A percentile compares a stretch with the other conserved stretches of the same genome.
These are phyloP conservation scores for Agrocybe praecox DNA, from an alignment of 768 basidiomycete genomes.

Conservation along the genomic window DNA sequence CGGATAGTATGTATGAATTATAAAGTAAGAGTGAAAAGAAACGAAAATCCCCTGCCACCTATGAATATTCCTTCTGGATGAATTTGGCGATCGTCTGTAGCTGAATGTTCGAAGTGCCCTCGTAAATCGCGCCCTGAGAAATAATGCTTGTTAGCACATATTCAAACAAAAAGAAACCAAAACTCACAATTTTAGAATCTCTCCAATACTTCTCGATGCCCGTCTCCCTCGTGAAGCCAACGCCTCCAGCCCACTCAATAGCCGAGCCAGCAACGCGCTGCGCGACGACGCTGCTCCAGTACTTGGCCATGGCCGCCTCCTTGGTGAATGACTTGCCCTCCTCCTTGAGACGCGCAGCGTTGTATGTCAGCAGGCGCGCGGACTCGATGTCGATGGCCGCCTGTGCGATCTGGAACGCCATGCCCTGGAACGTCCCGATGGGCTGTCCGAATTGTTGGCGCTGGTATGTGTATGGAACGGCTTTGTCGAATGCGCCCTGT, in stretches of 20 bases:
- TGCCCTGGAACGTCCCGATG: constrained; percentile 93
- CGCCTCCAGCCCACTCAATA: constrained; percentile 96
- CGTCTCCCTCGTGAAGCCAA: constrained; percentile 91
- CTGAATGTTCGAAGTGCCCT: constrained; percentile 98
- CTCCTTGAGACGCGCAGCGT: constrained; percentile 94
- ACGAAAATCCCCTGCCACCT: background rate
- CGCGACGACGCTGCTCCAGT: constrained; percentile 86
- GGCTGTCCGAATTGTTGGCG: constrained; percentile 94
- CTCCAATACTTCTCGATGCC: constrained; percentile 97
- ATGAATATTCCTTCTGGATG: constrained; percentile 85
- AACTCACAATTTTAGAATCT: constrained; percentile 91
- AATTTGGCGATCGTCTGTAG: constrained; percentile 94
- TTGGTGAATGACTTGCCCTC: constrained; percentile 84
- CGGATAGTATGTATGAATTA: too few species aligned
- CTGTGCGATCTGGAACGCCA: constrained; percentile 93
- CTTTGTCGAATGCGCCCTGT: constrained; percentile 94
- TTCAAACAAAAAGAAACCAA: background rate
- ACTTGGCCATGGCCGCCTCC: constrained; percentile 99
- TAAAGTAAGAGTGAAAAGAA: too few species aligned
- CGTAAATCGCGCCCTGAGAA: constrained; percentile 82
- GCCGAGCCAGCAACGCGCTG: constrained; percentile 86
- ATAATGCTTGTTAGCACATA: too few species aligned
- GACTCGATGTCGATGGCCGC: constrained; percentile 89
- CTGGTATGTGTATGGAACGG: constrained; percentile 94
- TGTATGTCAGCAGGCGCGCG: constrained; percentile 92